phyloP scores from a whole-genome alignment of 306 rosid genomes.

The Hylodesmum podocarpum region DNA sequence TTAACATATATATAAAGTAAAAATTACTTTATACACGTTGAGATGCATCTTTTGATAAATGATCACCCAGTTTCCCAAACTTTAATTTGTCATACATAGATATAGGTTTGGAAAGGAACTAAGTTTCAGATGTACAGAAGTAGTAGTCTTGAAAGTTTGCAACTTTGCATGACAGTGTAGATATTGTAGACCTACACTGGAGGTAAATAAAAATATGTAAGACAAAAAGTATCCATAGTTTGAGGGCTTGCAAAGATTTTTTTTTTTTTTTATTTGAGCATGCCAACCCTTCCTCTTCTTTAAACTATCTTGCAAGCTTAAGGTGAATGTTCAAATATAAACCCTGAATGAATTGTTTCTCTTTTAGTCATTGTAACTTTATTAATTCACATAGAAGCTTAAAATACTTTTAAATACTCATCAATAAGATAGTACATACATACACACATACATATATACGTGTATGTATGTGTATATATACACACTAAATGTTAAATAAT shows the following conservation, averaged over 20 bases:
- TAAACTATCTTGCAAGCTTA: no score
- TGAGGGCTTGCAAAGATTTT: not conserved
- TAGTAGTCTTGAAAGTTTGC: not conserved
- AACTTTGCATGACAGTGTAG: not conserved
- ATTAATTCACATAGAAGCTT: not conserved
- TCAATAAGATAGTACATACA: no score
- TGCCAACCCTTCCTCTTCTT: not conserved
- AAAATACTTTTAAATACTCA: no score
- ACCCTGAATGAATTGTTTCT: not conserved
- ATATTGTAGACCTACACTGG: not conserved
- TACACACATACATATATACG: no score
- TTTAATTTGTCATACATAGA: not conserved
- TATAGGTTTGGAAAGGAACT: not conserved
- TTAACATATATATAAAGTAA: constrained; percentile 8
- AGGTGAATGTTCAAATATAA: not conserved
- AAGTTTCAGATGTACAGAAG: constrained; percentile 11
- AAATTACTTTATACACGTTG: not conserved
- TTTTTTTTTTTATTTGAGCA: no score
- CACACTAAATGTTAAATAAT: no score
- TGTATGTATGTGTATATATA: no score
- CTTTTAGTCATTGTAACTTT: not conserved
- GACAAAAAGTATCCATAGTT: not conserved
- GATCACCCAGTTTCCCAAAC: not conserved
- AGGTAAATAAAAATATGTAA: not conserved
- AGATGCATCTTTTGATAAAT: not conserved